Evolutionary conservation across 495 filamentous ascomycete genomes (phyloP).

Genomic region (Neurospora sp.): DNA sequence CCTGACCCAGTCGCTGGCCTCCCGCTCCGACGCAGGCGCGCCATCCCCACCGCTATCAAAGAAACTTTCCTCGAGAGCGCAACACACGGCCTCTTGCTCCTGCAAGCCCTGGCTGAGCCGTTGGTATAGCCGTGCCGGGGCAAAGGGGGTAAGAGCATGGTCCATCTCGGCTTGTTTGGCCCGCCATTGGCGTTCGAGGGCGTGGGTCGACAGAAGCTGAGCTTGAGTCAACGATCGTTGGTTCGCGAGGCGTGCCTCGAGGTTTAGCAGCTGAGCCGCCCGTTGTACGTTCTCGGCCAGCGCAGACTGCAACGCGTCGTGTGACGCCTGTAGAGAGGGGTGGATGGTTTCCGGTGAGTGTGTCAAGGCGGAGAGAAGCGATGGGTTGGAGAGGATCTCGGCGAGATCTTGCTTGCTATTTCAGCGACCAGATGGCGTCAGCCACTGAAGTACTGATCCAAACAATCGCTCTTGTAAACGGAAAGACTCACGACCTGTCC

Average conservation of each 20-base stretch:
- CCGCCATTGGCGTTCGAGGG: conserved; percentile 83
- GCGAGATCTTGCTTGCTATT: conserved; percentile 52
- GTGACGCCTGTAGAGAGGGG: conserved; percentile 47
- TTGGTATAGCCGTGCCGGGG: conserved; percentile 74
- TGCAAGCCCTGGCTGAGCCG: conserved; percentile 59
- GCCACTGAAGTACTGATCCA: background rate
- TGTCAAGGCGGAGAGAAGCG: conserved; percentile 52
- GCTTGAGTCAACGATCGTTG: conserved; percentile 62
- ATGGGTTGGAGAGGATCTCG: conserved; percentile 49
- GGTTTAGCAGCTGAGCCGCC: conserved; percentile 45
- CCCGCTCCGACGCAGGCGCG: conserved; percentile 54
- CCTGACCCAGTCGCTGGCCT: conserved; percentile 73
- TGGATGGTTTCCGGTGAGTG: conserved; percentile 54
- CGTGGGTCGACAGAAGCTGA: conserved; percentile 71
- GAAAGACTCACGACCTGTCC: conserved; percentile 57
- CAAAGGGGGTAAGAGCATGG: conserved; percentile 69
- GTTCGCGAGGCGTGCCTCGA: conserved; percentile 49
- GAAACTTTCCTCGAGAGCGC: conserved; percentile 82
- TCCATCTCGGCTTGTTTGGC: conserved; percentile 86
- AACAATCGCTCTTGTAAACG: background rate
- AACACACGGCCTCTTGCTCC: conserved; percentile 76
- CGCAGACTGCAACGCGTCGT: conserved; percentile 45
- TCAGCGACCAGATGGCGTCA: background rate
- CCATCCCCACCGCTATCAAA: conserved; percentile 42
- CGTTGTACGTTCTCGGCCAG: conserved; percentile 60